Evolutionary conservation across 2,329 filamentous ascomycete species (phyloP).

Genomic region (Torrubiellomyces zombiae): DNA sequence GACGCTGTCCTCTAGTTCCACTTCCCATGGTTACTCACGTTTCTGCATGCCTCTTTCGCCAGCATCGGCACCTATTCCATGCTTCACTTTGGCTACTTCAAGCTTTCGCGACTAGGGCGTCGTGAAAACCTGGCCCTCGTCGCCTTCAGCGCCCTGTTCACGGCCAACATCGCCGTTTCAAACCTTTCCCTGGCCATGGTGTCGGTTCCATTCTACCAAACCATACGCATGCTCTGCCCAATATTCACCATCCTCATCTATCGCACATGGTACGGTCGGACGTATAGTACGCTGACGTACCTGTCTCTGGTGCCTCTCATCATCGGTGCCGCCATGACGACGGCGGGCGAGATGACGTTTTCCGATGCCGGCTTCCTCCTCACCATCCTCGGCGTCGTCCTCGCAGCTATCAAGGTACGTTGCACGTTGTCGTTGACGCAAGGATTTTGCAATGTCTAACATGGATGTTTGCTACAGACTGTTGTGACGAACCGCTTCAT

Average conservation of each 20-base stretch:
- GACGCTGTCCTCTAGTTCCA: constrained; percentile 25
- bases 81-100: constrained; percentile 33
- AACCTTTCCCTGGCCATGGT: constrained; percentile 45
- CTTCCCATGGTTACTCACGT: constrained; percentile 45
- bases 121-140: constrained; percentile 38
- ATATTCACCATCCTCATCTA: constrained; percentile 47
- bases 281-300: constrained; percentile 39
- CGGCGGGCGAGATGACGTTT: constrained; percentile 46
- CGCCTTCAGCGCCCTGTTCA: constrained; percentile 43
- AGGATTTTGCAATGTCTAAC: constrained; percentile 9
- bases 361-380: constrained; percentile 39
- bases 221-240: constrained; percentile 43
- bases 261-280: constrained; percentile 35
- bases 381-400: constrained; percentile 34
- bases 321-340: constrained; percentile 40
- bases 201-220: constrained; percentile 50
- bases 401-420: constrained; percentile 36
- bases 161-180: constrained; percentile 46
- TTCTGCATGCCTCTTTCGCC: constrained; percentile 39
- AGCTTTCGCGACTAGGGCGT: constrained; percentile 31
- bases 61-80: constrained; percentile 37
- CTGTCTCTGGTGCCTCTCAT: constrained; percentile 44
- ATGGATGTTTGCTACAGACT: constrained; percentile 22
- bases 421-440: neutral
- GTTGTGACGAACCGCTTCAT: constrained; percentile 48